phyloP scores from a whole-genome alignment of 129 eudicot genomes.

The Tagetes patula region DNA sequence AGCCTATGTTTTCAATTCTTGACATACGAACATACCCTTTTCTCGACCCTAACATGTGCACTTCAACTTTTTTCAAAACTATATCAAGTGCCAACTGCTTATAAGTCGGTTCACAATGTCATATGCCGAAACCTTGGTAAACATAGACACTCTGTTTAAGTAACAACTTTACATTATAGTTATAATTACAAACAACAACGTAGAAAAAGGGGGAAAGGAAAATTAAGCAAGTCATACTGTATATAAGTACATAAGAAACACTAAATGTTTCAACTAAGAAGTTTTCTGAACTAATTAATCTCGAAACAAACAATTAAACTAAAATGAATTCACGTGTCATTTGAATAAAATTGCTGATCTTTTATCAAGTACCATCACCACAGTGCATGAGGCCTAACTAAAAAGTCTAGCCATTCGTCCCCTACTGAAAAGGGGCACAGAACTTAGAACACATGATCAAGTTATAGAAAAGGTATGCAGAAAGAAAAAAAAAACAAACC shows the following conservation, averaged over 20 bases:
- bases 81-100: not conserved
- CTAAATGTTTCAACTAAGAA: too few species aligned
- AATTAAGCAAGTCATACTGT: not conserved
- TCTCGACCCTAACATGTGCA: not conserved
- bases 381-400: too few species aligned
- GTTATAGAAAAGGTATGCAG: slow-evolving; percentile 14
- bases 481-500: slow-evolving; percentile 44
- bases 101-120: not conserved
- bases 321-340: not conserved
- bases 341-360: not conserved
- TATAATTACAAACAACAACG: not conserved
- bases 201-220: not conserved
- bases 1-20: not conserved
- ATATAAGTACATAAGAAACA: not conserved
- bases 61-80: not conserved
- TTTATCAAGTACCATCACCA: not conserved
- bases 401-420: too few species aligned
- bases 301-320: too few species aligned
- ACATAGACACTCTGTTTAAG: not conserved
- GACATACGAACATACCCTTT: not conserved
- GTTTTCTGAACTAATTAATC: too few species aligned
- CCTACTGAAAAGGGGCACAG: too few species aligned
- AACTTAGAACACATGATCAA: slow-evolving; percentile 5
- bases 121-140: too few species aligned
- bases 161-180: not conserved